These are phyloP conservation scores for Pisolithus albus DNA, from an alignment of 768 basidiomycete species.

Conservation along the genomic window DNA sequence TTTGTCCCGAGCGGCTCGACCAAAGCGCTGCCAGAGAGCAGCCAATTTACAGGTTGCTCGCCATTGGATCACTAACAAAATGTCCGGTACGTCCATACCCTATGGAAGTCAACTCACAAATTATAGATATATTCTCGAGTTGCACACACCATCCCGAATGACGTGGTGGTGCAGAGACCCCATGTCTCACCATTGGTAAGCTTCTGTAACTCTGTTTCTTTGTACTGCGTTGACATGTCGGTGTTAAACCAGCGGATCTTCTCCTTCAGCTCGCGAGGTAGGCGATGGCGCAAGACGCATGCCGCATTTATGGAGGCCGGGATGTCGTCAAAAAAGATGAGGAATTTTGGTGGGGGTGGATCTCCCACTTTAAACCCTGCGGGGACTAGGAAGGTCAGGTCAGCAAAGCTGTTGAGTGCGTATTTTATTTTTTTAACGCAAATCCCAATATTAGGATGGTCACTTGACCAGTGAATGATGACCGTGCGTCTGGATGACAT, in stretches of 20 bases:
- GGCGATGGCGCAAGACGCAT: slow-evolving; percentile 4
- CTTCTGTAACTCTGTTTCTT: slow-evolving; percentile 8
- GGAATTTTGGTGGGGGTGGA: slow-evolving; percentile 10
- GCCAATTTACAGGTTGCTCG: slow-evolving; percentile 15
- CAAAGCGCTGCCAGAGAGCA: slow-evolving; percentile 30
- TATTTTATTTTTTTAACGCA: no score
- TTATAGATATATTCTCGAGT: no score
- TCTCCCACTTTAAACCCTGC: not conserved
- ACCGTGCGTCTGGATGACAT: no score
- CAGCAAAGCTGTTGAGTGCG: no score
- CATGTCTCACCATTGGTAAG: slow-evolving; percentile 13
- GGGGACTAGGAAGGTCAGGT: no score
- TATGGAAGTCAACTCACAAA: slow-evolving; percentile 3
- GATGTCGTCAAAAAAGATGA: slow-evolving; percentile 25
- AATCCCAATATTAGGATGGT: no score
- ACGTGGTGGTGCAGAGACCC: slow-evolving; percentile 25
- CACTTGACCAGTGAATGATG: no score
- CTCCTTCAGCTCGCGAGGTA: slow-evolving; percentile 8
- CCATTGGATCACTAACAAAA: slow-evolving; percentile 32
- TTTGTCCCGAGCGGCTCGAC: slow-evolving; percentile 18
- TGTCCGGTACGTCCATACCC: slow-evolving; percentile 32
- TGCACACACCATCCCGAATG: slow-evolving; percentile 31
- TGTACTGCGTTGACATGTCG: slow-evolving; percentile 12
- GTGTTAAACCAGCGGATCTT: slow-evolving; percentile 20
- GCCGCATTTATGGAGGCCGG: slow-evolving; percentile 11